Percentiles rank a stretch among this genome's conserved stretches.
Conservation (phyloP, 306 rosid species). For the Sechiopsis laciniata region DNA sequence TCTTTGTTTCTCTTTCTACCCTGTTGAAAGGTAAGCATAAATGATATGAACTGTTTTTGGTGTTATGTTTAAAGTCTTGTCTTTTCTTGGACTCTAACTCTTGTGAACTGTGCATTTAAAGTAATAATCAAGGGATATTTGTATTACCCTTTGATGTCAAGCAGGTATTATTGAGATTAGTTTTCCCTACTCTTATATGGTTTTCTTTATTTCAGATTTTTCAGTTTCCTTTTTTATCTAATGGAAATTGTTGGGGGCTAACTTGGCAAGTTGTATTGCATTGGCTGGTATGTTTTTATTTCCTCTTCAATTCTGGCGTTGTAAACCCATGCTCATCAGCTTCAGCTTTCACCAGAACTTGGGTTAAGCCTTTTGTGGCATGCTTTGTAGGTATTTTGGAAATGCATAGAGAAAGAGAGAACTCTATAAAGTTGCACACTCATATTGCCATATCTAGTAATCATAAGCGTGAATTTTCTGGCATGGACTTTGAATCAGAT, state of each 20-base stretch:
- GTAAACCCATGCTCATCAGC: background rate
- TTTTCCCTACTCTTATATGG: background rate
- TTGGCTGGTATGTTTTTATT: constrained; percentile 12
- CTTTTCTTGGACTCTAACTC: background rate
- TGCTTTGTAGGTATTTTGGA: constrained; percentile 18
- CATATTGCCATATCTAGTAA: constrained; percentile 27
- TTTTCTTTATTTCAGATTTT: background rate
- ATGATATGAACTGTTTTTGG: background rate
- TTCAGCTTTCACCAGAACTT: background rate
- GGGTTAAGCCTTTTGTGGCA: background rate
- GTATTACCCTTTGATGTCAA: background rate
- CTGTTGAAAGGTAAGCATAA: background rate
- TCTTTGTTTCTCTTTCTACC: background rate
- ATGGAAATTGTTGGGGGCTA: constrained; percentile 22
- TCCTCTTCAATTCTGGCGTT: background rate
- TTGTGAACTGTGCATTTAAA: background rate
- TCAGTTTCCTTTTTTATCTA: background rate
- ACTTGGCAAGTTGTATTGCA: constrained; percentile 21
- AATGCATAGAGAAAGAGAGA: constrained; percentile 31
- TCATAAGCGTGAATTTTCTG: constrained; percentile 44
- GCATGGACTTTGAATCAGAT: constrained; percentile 78
- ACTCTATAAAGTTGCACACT: constrained; percentile 29
- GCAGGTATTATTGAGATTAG: background rate
- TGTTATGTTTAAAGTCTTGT: background rate
- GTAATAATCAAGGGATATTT: background rate